A percentile compares a stretch with the other conserved stretches of the same genome.
These are phyloP conservation scores for Diplodia scrobiculata DNA, from an alignment of 2,329 filamentous ascomycete genomes.

Conservation along the genomic window DNA sequence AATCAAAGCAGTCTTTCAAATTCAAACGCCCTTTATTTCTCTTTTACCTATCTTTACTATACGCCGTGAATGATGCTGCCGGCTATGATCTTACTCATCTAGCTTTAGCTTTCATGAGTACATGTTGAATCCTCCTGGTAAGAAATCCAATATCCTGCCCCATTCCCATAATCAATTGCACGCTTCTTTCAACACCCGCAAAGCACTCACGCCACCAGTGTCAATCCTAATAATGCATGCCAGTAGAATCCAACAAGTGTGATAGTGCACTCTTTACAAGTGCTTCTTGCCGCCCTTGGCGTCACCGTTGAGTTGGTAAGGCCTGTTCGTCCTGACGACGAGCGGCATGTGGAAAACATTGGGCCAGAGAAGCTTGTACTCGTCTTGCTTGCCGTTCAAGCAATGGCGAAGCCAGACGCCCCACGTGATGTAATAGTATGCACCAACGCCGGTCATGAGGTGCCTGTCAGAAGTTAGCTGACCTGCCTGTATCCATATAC, in stretches of 20 bases:
- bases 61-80: neutral
- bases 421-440: slow-evolving; percentile 84
- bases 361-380: slow-evolving; percentile 72
- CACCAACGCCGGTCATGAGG: slow-evolving; percentile 77
- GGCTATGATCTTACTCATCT: neutral
- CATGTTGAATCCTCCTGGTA: neutral
- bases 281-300: slow-evolving; percentile 19
- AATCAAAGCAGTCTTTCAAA: no score
- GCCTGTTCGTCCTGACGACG: slow-evolving; percentile 43
- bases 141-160: neutral
- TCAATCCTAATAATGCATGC: neutral
- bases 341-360: slow-evolving; percentile 60
- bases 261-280: neutral
- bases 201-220: neutral
- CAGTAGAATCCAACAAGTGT: neutral
- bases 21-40: neutral
- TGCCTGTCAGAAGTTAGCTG: slow-evolving; percentile 56
- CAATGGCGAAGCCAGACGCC: slow-evolving; percentile 79
- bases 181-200: neutral
- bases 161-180: neutral
- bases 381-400: slow-evolving; percentile 69
- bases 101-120: neutral
- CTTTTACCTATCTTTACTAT: neutral
- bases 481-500: neutral
- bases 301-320: slow-evolving; percentile 7